Conservation (phyloP, 352 stramenopile genomes). For the Pythium pyrilobum region DNA sequence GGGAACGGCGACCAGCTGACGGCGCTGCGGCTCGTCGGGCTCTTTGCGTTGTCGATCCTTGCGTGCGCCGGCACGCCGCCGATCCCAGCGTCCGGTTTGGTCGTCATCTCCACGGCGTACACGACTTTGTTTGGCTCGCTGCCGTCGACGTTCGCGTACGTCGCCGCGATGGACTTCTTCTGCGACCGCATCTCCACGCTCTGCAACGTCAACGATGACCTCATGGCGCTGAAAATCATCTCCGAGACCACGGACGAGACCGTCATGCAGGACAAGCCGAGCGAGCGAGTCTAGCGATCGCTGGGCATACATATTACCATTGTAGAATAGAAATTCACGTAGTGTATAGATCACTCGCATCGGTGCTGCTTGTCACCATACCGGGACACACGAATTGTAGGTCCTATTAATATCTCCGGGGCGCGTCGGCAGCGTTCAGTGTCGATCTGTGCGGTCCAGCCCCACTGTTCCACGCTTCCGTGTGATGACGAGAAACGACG, state of each 20-base stretch:
- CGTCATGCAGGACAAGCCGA: conserved; percentile 36
- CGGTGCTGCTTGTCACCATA: too few species aligned
- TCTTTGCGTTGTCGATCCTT: conserved; percentile 49
- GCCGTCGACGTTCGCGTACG: conserved; percentile 44
- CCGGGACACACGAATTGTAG: too few species aligned
- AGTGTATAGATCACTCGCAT: too few species aligned
- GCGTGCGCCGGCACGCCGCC: conserved; percentile 37
- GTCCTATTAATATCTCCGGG: too few species aligned
- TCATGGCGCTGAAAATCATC: conserved; percentile 64
- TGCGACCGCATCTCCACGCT: conserved; percentile 51
- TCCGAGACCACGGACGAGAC: conserved; percentile 62
- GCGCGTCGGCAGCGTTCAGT: too few species aligned
- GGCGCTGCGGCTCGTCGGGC: conserved; percentile 28
- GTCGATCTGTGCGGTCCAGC: too few species aligned
- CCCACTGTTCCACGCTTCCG: too few species aligned
- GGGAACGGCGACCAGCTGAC: conserved; percentile 43
- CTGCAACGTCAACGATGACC: conserved; percentile 70
- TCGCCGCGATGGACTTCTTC: conserved; percentile 55
- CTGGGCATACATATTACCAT: too few species aligned
- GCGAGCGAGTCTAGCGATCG: conserved; percentile 16
- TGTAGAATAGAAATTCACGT: too few species aligned
- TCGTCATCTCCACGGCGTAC: conserved; percentile 56
- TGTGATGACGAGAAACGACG: too few species aligned
- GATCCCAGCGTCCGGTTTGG: conserved; percentile 37
- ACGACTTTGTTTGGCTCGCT: conserved; percentile 48